These are phyloP conservation scores for Ricinus communis DNA, from an alignment of 345 rosid genomes.

Conservation along the genomic window DNA sequence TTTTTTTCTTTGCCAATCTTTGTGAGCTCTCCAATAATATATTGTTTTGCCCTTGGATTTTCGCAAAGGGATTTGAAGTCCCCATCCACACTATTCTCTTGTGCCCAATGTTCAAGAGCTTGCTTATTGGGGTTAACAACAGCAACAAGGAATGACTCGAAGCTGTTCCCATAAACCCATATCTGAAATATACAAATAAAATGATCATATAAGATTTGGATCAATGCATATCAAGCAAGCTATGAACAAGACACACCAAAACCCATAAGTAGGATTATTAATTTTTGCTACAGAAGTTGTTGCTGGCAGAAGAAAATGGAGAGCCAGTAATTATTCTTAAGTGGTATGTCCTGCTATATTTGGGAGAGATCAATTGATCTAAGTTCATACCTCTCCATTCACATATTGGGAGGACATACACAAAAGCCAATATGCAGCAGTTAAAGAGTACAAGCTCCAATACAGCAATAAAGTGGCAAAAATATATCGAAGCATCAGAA, in stretches of 20 bases:
- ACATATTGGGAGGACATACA: not conserved
- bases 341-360: no score
- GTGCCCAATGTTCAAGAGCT: slow-evolving; percentile 80
- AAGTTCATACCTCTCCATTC: not conserved
- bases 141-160: slow-evolving; percentile 87
- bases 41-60: slow-evolving; percentile 63
- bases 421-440: not conserved
- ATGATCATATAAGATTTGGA: not conserved
- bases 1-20: slow-evolving; percentile 74
- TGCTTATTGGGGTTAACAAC: slow-evolving; percentile 77
- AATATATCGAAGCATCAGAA: not conserved
- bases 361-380: not conserved
- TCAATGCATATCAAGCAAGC: not conserved
- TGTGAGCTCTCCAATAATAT: slow-evolving; percentile 62
- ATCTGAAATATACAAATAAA: slow-evolving; percentile 46
- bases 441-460: not conserved
- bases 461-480: no score
- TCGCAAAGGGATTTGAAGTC: slow-evolving; percentile 68
- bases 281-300: not conserved
- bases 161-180: slow-evolving; percentile 97
- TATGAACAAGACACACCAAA: not conserved
- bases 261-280: no score
- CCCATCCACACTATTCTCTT: slow-evolving; percentile 56
- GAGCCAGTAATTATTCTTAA: not conserved
- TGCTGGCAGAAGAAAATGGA: not conserved